phyloP scores from a whole-genome alignment of 345 rosid genomes.

The Firmiana major region DNA sequence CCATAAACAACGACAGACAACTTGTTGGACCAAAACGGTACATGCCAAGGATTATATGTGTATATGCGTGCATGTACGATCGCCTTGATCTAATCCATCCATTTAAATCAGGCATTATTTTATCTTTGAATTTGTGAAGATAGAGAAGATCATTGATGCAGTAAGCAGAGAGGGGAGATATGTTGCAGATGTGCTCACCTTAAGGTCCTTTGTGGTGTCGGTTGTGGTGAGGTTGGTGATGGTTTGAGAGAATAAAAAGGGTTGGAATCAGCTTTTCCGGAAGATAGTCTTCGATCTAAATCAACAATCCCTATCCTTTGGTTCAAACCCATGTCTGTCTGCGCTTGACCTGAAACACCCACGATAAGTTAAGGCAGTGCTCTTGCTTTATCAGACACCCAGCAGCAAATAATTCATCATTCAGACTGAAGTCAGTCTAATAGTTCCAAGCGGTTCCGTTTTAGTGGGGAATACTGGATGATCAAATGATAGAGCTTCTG shows the following conservation, averaged over 20 bases:
- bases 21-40: conserved; percentile 18
- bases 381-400: conserved; percentile 33
- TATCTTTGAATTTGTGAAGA: not conserved
- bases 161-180: not conserved
- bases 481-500: conserved; percentile 18
- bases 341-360: conserved; percentile 43
- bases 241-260: conserved; percentile 21
- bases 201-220: conserved; percentile 24
- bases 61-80: conserved; percentile 23
- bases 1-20: conserved; percentile 19
- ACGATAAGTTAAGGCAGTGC: conserved; percentile 22
- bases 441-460: conserved; percentile 2
- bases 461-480: conserved; percentile 22
- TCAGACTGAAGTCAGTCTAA: conserved; percentile 5
- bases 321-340: conserved; percentile 35
- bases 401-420: conserved; percentile 24
- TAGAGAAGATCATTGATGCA: conserved; percentile 5
- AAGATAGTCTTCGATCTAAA: conserved; percentile 25
- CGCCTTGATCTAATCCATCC: not conserved
- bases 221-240: conserved; percentile 15
- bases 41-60: conserved; percentile 14
- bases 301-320: conserved; percentile 27
- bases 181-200: conserved; percentile 20
- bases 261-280: conserved; percentile 22
- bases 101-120: not conserved